Evolutionary conservation across 208 protist genomes (phyloP).

Genomic region (Angomonas ambiguus): DNA sequence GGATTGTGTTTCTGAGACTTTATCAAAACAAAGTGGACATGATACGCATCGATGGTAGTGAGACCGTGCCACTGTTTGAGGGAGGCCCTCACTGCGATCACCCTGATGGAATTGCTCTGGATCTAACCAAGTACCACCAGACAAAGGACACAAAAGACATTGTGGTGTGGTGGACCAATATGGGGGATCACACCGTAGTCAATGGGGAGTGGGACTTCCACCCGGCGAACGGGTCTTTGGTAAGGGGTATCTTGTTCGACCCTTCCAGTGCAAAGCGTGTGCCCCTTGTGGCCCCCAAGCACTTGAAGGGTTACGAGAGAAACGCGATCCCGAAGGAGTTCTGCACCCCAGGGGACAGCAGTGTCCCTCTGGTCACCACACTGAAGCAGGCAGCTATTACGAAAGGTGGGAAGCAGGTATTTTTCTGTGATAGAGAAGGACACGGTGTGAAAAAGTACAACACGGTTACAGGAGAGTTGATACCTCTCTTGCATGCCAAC

Average conservation of each 20-base stretch:
- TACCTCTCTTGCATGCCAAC: slow-evolving; percentile 30
- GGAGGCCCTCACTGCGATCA: slow-evolving; percentile 18
- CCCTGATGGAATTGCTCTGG: slow-evolving; percentile 29
- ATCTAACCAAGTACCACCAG: slow-evolving; percentile 19
- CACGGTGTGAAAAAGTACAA: slow-evolving; percentile 49
- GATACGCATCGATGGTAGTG: neutral
- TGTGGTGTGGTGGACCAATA: slow-evolving; percentile 29
- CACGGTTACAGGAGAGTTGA: slow-evolving; percentile 28
- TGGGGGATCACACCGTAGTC: slow-evolving; percentile 16
- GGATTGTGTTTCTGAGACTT: neutral
- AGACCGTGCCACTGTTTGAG: slow-evolving; percentile 23
- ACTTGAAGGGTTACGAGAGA: slow-evolving; percentile 2
- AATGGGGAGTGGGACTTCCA: slow-evolving; percentile 30
- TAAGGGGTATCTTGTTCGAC: slow-evolving; percentile 16
- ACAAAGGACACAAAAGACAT: slow-evolving; percentile 23
- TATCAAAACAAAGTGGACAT: neutral
- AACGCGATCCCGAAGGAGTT: slow-evolving; percentile 6
- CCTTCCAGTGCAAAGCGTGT: slow-evolving; percentile 19
- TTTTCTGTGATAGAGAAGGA: slow-evolving; percentile 47
- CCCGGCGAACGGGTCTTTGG: slow-evolving; percentile 23
- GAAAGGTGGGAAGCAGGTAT: slow-evolving; percentile 20
- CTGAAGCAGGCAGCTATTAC: slow-evolving; percentile 35
- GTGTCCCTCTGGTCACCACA: slow-evolving; percentile 29
- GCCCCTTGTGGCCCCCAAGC: slow-evolving; percentile 13
- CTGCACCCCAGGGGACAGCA: neutral